Conservation (phyloP, 1,284 basidiomycete species). For the Ceratobasidium sp. region DNA sequence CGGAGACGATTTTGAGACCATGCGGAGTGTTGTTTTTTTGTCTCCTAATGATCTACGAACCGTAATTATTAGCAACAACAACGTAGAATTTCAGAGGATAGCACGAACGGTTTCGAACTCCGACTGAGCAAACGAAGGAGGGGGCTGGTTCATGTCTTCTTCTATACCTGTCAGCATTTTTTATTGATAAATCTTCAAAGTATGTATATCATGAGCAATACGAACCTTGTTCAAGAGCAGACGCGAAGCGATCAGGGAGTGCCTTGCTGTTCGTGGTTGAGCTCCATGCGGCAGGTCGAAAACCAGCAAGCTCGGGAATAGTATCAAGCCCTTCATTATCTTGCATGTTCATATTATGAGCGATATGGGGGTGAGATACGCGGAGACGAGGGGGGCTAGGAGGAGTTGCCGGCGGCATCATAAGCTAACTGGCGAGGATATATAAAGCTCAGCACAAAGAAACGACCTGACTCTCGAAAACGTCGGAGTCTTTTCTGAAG, state of each 20-base stretch:
- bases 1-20: constrained; percentile 63
- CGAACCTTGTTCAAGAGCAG: constrained; percentile 14
- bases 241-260: not conserved
- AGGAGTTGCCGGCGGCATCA: constrained; percentile 7
- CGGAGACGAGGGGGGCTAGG: constrained; percentile 19
- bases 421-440: not conserved
- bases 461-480: not conserved
- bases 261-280: not conserved
- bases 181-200: not conserved
- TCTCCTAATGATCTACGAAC: constrained; percentile 64
- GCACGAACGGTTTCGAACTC: constrained; percentile 63
- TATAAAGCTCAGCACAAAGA: not conserved
- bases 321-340: constrained; percentile 17
- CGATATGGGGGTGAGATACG: constrained; percentile 29
- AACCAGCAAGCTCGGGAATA: constrained; percentile 14
- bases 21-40: constrained; percentile 66
- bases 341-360: constrained; percentile 12
- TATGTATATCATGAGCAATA: not conserved
- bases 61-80: not conserved
- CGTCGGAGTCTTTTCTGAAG: not conserved
- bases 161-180: not conserved
- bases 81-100: not conserved
- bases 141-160: constrained; percentile 49
- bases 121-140: constrained; percentile 64
- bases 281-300: constrained; percentile 7